Base-by-base conservation (phyloP, 148 eudicot genomes). In the Salicornia ramosissima region DNA sequence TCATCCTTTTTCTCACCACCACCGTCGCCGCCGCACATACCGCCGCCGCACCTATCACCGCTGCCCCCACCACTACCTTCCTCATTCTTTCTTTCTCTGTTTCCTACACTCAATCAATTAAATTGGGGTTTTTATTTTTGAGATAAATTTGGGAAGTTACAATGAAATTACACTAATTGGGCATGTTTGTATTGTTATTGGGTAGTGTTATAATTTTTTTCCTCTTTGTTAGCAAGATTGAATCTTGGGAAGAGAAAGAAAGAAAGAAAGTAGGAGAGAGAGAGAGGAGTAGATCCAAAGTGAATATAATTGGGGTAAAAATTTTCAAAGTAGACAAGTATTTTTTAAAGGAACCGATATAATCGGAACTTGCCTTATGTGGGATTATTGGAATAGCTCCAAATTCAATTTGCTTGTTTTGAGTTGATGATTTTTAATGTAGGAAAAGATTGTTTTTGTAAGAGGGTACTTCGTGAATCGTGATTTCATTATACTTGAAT, bases 21-120 rank as follows among this genome's bases (percentile, higher is more conserved):
- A 85, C 61, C 58, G 85, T 85, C 63, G 80, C 91, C 71, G 85
- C 84, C 68, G 80, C 78, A 22, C 83, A 74, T 1, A 85, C 83
- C 84, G 80, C 91, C 74, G 86, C 84, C 61, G 85, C 78, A 26
- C 83, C 70, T 0, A 85, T 77, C 81, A 76, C 85, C 77, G 83
- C 76, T 50, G 74, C 84, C n/a, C 71, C 85, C 51, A 91, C 92
- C 71, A 86, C 86, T 74, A 78, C 92, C 82, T 86, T 91, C 75
- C 77, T 83, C 96, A 91, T 91, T 47, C 25, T 63, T 33, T 15
- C 65, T 14, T 60, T 69, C 64, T 55, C 66, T 67, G 43, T 65
- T 9, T 19, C 50, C 12, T 59, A 14, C 26, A 5, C 10, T 2
- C 39, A 5, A 49, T 15, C 24, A 19, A 49, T 49, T 4, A 49